A percentile compares a stretch with the other conserved stretches of the same genome.
Evolutionary conservation across 2,329 filamentous ascomycete genomes (phyloP).

Genomic region (Fusarium nisikadoi): DNA sequence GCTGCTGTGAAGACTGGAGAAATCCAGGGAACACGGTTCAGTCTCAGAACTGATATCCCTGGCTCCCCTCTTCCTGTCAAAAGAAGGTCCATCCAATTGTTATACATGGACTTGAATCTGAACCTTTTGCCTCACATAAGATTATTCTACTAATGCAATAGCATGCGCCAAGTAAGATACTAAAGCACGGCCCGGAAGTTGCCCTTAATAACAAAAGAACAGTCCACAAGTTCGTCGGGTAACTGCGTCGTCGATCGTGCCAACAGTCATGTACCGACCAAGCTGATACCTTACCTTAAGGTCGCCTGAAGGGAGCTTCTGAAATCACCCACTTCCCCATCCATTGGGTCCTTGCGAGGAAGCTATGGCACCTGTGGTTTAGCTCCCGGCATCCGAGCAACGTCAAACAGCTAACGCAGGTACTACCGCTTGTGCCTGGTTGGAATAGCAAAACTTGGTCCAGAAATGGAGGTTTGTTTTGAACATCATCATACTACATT

Average conservation of each 20-base stretch:
- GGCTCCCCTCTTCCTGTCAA: conserved; percentile 4
- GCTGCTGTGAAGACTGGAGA: neutral
- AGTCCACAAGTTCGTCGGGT: conserved; percentile 38
- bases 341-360: neutral
- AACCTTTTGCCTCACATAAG: neutral
- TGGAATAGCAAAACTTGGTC: conserved; percentile 6
- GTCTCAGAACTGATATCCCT: conserved; percentile 8
- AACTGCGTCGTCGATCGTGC: conserved; percentile 30
- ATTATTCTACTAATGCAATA: conserved; percentile 22
- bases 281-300: neutral
- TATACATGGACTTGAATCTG: conserved; percentile 27
- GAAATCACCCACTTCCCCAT: neutral
- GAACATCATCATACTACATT: conserved; percentile 8
- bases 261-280: conserved; percentile 2
- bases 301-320: neutral
- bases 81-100: conserved; percentile 32
- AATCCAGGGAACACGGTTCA: conserved; percentile 27
- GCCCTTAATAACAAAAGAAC: neutral
- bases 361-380: conserved; percentile 15
- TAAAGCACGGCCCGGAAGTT: conserved; percentile 7
- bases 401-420: conserved; percentile 32
- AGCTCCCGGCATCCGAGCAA: conserved; percentile 27
- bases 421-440: conserved; percentile 13
- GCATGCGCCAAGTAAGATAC: neutral
- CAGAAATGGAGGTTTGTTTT: conserved; percentile 22